Conservation (phyloP, 352 stramenopile genomes). For the Blastocystis sp. region DNA sequence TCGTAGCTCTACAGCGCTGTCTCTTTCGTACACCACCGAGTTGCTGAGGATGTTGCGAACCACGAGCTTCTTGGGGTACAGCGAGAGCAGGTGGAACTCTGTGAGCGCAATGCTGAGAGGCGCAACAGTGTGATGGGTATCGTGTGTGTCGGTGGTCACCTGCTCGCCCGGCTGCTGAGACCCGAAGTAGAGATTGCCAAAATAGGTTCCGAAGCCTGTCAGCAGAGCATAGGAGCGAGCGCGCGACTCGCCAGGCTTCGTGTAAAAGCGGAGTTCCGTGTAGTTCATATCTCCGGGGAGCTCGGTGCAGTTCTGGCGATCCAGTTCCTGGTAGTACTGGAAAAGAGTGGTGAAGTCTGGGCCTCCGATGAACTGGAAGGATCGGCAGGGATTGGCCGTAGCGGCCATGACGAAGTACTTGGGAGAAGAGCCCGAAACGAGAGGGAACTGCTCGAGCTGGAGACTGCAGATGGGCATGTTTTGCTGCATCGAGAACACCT, state of each 20-base stretch:
- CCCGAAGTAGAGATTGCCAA: conserved; percentile 76
- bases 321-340: conserved; percentile 73
- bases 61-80: conserved; percentile 72
- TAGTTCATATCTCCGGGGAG: conserved; percentile 76
- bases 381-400: conserved; percentile 72
- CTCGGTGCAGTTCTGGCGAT: conserved; percentile 80
- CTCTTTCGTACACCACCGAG: conserved; percentile 76
- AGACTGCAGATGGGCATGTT: conserved; percentile 65
- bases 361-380: conserved; percentile 82
- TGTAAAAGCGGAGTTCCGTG: conserved; percentile 75
- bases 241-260: conserved; percentile 74
- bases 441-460: conserved; percentile 29
- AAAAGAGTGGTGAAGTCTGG: conserved; percentile 79
- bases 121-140: conserved; percentile 69
- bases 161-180: conserved; percentile 19
- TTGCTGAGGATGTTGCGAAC: conserved; percentile 79
- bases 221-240: conserved; percentile 81
- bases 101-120: conserved; percentile 79
- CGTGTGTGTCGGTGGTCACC: conserved; percentile 68
- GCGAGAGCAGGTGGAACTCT: conserved; percentile 82
- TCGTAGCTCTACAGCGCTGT: conserved; percentile 69
- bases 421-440: neutral
- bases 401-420: conserved; percentile 66
- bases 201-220: conserved; percentile 80
- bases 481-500: conserved; percentile 78